phyloP scores from a whole-genome alignment of 2,329 filamentous ascomycete species.

The Capronia americana region DNA sequence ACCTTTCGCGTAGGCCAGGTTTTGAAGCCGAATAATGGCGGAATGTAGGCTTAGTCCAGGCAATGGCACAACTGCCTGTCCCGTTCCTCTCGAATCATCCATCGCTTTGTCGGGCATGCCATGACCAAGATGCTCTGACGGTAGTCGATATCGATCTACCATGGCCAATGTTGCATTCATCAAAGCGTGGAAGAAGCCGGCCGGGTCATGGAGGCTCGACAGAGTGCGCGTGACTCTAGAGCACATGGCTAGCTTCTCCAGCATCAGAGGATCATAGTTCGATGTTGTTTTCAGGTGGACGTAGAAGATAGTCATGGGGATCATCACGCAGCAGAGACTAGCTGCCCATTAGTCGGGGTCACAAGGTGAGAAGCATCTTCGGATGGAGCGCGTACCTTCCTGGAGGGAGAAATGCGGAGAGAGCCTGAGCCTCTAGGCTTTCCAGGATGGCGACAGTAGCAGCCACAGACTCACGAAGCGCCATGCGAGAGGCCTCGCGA shows the following conservation, averaged over 20 bases:
- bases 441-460: conserved; percentile 5
- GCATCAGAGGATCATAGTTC: neutral
- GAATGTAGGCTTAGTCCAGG: neutral
- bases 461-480: conserved; percentile 5
- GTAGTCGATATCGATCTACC: neutral
- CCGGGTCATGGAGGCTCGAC: neutral
- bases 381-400: conserved; percentile 5
- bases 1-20: neutral
- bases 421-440: neutral
- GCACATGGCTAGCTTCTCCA: neutral
- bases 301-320: neutral
- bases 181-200: neutral
- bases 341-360: neutral
- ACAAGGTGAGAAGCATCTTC: no score
- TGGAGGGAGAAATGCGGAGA: conserved; percentile 3
- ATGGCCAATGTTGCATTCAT: neutral
- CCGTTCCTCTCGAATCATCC: neutral
- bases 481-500: conserved; percentile 4
- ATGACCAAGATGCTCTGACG: neutral
- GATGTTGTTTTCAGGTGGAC: neutral
- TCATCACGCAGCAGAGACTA: neutral
- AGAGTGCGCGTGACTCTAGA: neutral
- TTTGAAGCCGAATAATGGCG: neutral
- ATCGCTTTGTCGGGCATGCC: neutral
- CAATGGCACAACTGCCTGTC: neutral